A percentile compares a stretch with the other conserved stretches of the same genome.
phyloP scores from a whole-genome alignment of 352 stramenopile species.

The Phytophthora cryptogea region DNA sequence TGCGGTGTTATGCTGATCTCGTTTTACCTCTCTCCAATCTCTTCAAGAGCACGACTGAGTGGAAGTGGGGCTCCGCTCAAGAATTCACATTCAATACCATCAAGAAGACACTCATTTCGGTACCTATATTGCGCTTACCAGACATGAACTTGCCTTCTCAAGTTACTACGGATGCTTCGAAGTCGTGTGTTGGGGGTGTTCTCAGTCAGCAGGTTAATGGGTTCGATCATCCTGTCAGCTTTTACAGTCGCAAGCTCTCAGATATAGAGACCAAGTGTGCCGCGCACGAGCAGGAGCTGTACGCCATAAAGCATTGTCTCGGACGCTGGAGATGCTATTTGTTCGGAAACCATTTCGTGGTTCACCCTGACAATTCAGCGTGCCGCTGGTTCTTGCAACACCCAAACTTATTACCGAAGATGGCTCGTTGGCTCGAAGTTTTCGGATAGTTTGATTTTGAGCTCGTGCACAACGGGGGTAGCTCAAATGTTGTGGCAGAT shows the following conservation, averaged over 20 bases:
- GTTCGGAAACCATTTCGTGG: slow-evolving; percentile 4
- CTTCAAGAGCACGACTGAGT: slow-evolving; percentile 28
- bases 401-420: slow-evolving; percentile 3
- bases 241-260: slow-evolving; percentile 9
- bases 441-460: slow-evolving; percentile 10
- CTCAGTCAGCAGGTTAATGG: slow-evolving; percentile 10
- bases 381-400: slow-evolving; percentile 6
- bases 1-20: slow-evolving; percentile 16
- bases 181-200: slow-evolving; percentile 7
- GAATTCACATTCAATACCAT: slow-evolving; percentile 11
- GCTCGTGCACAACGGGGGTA: slow-evolving; percentile 7
- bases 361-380: slow-evolving; percentile 6
- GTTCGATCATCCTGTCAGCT: slow-evolving; percentile 6
- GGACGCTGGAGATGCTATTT: slow-evolving; percentile 3
- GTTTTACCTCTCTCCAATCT: slow-evolving; percentile 9
- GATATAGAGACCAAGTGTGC: slow-evolving; percentile 8
- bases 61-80: slow-evolving; percentile 17
- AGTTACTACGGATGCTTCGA: slow-evolving; percentile 9
- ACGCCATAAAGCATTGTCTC: background rate
- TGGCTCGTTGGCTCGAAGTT: slow-evolving; percentile 7
- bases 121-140: slow-evolving; percentile 12
- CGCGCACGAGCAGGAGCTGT: background rate
- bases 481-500: slow-evolving; percentile 5
- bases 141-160: slow-evolving; percentile 8
- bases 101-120: slow-evolving; percentile 14